Evolutionary conservation across 306 rosid species (phyloP), one percentile per base, ranked within the genome.

Genomic region (Quercus alba): DNA sequence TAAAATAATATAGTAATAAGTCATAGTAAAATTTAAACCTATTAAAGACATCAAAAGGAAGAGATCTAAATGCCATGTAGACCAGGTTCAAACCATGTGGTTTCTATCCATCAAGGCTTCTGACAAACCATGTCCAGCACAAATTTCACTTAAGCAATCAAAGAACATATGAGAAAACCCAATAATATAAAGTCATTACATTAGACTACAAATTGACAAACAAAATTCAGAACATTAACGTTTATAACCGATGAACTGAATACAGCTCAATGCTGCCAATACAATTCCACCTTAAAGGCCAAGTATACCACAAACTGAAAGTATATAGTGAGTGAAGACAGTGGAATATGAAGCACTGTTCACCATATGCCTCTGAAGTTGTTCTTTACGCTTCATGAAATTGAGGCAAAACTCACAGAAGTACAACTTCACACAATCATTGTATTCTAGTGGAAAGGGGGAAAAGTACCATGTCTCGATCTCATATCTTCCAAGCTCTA

Each of bases 321-420:
- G 75, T 69, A 51, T 51, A 73, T 74, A 81, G 73, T 28, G 17
- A 10, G 58, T 77, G 51, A 80, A 33, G 54, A 62, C 74, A 52
- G 72, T 41, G 70, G 21, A 15, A 73, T 73, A 80, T 79, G 82
- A 81, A 38, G 75, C 79, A 84, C 52, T 68, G 87, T 98, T 91
- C 90, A 96, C 99, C 99, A 96, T 91, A 87, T 96, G 99, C 93
- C 99, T 93, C 83, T 96, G 99, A 86, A 96, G 99, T 85, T 96
- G 99, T 82, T 96, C 97, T 87, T 96, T 96, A 84, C 98, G 98
- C 88, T 93, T 96, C 99, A 96, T 93, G 90, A 96, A 96, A 90
- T 90, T 96, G 90, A 96, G 99, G 87, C 99, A 96, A 85, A 96
- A 96, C 87, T 96, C 98, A 86, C 99, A 93, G 75, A 96, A 96